Conservation (phyloP, 179 eudicot species). For the Silene coronaria region DNA sequence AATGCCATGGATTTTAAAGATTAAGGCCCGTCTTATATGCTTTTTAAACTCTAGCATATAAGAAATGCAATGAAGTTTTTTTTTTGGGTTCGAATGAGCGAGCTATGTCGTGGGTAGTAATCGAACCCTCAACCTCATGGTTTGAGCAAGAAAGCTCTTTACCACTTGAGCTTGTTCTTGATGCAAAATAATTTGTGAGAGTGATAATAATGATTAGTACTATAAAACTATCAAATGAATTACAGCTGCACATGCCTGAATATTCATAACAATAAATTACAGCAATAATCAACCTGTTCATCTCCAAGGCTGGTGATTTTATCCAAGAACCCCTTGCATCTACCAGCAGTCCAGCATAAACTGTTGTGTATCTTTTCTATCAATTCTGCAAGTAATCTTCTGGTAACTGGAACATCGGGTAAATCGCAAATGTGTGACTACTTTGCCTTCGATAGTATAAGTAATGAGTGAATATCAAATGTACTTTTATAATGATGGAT, state of each 20-base stretch:
- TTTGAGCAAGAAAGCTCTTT: no score
- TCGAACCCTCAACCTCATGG: no score
- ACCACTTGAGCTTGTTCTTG: no score
- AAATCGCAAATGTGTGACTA: conserved; percentile 2
- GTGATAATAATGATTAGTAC: no score
- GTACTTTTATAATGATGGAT: background rate
- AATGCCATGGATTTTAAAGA: no score
- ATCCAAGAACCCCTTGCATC: background rate
- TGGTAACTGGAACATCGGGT: conserved; percentile 9
- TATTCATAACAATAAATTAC: background rate
- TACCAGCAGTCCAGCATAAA: background rate
- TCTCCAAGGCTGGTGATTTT: background rate
- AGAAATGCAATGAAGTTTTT: no score
- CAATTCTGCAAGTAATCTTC: background rate
- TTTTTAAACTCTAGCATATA: no score
- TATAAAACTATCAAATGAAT: background rate
- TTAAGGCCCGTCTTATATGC: no score
- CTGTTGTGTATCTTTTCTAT: background rate
- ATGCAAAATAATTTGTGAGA: no score
- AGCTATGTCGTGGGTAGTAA: no score
- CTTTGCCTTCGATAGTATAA: background rate
- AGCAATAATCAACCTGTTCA: conserved; percentile 5
- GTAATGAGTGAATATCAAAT: background rate
- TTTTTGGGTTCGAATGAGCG: no score
- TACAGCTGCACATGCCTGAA: background rate